Evolutionary conservation across 2,329 filamentous ascomycete genomes (phyloP).

Genomic region (Arthrinium phaeospermum): DNA sequence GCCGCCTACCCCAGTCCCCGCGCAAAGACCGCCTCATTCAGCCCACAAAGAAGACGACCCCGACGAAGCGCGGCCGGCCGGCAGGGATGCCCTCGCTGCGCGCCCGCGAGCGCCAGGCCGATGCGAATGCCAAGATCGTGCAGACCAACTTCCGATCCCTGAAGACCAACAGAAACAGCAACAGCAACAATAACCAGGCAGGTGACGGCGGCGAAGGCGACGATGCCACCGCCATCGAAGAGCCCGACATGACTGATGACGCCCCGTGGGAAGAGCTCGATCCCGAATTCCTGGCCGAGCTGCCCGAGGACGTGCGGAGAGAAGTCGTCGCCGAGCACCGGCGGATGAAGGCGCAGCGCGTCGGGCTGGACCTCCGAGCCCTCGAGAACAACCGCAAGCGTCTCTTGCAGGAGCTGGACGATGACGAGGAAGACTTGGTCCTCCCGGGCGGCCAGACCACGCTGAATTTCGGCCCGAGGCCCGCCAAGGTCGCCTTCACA

Average conservation of each 20-base stretch:
- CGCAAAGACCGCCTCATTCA: constrained; percentile 60
- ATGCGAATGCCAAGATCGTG: constrained; percentile 64
- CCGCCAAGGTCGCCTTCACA: constrained; percentile 54
- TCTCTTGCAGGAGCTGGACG: constrained; percentile 19
- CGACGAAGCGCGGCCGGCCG: constrained; percentile 66
- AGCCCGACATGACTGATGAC: constrained; percentile 37
- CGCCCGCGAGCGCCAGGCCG: constrained; percentile 56
- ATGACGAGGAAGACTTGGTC: constrained; percentile 27
- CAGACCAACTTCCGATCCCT: constrained; percentile 75
- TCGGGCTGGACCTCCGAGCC: constrained; percentile 52
- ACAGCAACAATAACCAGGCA: neutral
- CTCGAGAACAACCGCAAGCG: constrained; percentile 30
- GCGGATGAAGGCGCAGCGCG: constrained; percentile 63
- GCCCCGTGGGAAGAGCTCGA: constrained; percentile 57
- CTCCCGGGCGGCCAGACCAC: constrained; percentile 45
- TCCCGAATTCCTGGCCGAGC: constrained; percentile 76
- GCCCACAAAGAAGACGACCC: constrained; percentile 60
- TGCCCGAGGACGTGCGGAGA: constrained; percentile 79
- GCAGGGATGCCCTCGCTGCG: constrained; percentile 34
- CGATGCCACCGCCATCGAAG: constrained; percentile 25
- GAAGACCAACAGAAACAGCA: constrained; percentile 28
- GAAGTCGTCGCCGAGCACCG: constrained; percentile 81
- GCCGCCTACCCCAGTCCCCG: constrained; percentile 54
- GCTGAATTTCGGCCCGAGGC: constrained; percentile 53
- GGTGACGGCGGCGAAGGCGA: constrained; percentile 32